Conservation (phyloP, 2,329 filamentous ascomycete genomes). For the Pyricularia sp. region DNA sequence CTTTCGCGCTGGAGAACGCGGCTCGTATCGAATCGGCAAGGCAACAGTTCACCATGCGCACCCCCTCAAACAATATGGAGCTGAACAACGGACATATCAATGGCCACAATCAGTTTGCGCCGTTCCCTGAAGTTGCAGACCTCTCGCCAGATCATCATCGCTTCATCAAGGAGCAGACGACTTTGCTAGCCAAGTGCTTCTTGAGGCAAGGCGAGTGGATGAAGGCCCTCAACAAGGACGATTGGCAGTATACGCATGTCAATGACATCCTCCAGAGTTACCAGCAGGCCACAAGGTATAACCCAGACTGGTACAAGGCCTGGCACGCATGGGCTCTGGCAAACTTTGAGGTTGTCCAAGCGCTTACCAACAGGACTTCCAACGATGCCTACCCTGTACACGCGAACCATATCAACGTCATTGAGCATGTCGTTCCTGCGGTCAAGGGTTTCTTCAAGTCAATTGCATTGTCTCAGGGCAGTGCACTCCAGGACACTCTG, state of each 20-base stretch:
- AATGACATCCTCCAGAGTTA: conserved; percentile 88
- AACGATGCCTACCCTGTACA: conserved; percentile 23
- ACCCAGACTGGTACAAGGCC: conserved; percentile 94
- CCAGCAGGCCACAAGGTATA: conserved; percentile 83
- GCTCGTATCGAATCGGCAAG: conserved; percentile 43
- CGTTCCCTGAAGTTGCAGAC: conserved; percentile 11
- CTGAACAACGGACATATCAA: conserved; percentile 25
- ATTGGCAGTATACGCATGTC: conserved; percentile 82
- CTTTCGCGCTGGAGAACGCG: conserved; percentile 52
- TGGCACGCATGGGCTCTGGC: conserved; percentile 98
- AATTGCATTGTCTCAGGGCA: conserved; percentile 82
- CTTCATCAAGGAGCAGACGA: conserved; percentile 48
- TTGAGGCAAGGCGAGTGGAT: conserved; percentile 96
- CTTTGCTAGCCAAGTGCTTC: conserved; percentile 88
- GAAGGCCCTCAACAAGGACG: conserved; percentile 71
- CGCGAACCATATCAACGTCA: conserved; percentile 27
- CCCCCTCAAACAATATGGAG: conserved; percentile 28
- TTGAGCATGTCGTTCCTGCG: conserved; percentile 87
- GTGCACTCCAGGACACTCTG: conserved; percentile 91
- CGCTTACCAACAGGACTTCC: conserved; percentile 58
- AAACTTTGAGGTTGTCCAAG: conserved; percentile 96
- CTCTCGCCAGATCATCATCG: conserved; percentile 41
- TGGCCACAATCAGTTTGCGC: conserved; percentile 1
- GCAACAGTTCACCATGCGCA: conserved; percentile 37
- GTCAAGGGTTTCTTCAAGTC: conserved; percentile 97